Base-by-base conservation (phyloP, 768 basidiomycete species). In the Lactifluus hygrophoroides region DNA sequence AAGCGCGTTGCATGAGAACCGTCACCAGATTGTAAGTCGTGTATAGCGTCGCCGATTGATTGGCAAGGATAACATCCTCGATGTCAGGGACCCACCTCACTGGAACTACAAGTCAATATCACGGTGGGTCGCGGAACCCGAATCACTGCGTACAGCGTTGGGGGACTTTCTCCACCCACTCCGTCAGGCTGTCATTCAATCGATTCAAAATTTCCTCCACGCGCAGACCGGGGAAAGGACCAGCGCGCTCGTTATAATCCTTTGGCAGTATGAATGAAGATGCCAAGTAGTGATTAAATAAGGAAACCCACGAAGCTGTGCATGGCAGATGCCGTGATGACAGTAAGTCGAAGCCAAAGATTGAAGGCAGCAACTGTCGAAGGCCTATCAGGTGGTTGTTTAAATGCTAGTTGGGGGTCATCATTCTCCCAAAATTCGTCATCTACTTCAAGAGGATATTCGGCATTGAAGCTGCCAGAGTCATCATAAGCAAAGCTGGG, bases 1-100 rank as follows among this genome's bases (percentile, higher is more conserved):
- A 90, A 0, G 88, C 84, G 2, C 88, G 83, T 69, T 91, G 88
- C 38, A 89, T 76, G 35, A 87, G 74, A 60, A 91, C 89, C 68
- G 86, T 83, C 14, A 82, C 72, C 56, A 84, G 76, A 64, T 88
- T 79, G 66, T 78, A 82, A 2, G 72, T 67, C 3, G 72, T 66
- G 56, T 76, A 75, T 1, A 82, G 67, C 9, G 70, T 68, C 1
- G 76, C 75, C 0, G 76, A 74, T 60, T 78, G 76, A 27, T 70
- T 69, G 43, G 80, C 77, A 37, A 74, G 70, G 0, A 62, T 56
- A 5, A 69, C 64, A 63, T 77, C 70, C 35, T 71, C 68, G 27
- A 73, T 70, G 11, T 71, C 68, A 0, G 77, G 74, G 54, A 78
- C 74, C 79, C 79, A 74, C 51, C 61, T 62, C 34, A 76, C 75